Percentiles rank a stretch among this genome's conserved stretches.
Evolutionary conservation across 1,284 basidiomycete species (phyloP).

Genomic region (Apiotrichum mycotoxinovorans): DNA sequence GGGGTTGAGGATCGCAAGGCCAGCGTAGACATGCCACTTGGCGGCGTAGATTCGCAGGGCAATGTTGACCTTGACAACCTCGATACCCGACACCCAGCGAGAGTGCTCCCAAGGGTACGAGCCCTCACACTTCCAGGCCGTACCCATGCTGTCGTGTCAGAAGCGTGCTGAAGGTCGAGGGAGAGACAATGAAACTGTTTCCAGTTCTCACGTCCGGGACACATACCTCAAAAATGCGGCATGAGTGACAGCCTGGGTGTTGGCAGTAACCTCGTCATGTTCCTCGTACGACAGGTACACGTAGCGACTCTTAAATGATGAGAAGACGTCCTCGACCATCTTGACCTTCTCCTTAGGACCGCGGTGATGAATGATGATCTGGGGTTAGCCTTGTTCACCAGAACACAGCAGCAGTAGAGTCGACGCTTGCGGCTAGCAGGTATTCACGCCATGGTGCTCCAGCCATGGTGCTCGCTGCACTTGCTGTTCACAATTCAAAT

Average conservation of each 20-base stretch:
- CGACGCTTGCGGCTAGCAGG: no score
- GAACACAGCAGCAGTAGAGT: no score
- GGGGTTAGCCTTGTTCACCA: background rate
- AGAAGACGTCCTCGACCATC: constrained; percentile 79
- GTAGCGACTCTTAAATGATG: constrained; percentile 76
- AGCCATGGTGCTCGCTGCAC: no score
- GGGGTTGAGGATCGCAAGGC: constrained; percentile 93
- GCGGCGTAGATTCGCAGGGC: constrained; percentile 93
- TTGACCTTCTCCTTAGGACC: constrained; percentile 68
- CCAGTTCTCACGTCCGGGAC: no score
- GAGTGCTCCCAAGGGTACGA: constrained; percentile 92
- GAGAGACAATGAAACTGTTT: no score
- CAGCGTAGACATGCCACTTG: constrained; percentile 99
- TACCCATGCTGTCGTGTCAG: constrained; percentile 74
- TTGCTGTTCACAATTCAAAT: no score
- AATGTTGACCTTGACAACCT: constrained; percentile 98
- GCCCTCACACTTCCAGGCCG: constrained; percentile 77
- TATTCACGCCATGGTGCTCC: no score
- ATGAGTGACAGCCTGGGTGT: constrained; percentile 96
- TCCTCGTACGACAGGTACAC: constrained; percentile 94
- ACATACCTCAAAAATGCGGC: constrained; percentile 89
- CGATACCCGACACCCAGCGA: constrained; percentile 94
- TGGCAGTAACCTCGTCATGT: constrained; percentile 93
- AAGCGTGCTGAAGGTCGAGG: no score
- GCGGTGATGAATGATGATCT: constrained; percentile 88